These are phyloP conservation scores for Sporothrix humicola DNA, from an alignment of 2,329 filamentous ascomycete species.

Conservation along the genomic window DNA sequence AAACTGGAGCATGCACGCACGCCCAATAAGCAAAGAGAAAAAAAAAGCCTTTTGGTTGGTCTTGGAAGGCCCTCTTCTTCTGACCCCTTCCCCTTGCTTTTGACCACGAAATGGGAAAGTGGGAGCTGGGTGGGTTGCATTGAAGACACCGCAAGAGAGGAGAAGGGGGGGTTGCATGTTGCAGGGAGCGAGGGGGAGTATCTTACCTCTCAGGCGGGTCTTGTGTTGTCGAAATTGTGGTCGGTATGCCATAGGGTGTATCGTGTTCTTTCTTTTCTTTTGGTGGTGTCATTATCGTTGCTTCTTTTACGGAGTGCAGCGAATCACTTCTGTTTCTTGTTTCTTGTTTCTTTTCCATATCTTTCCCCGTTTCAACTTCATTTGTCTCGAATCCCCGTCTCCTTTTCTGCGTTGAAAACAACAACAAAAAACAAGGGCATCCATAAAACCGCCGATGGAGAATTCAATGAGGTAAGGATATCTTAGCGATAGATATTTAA, in stretches of 20 bases:
- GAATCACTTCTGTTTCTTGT: too few relatives aligned
- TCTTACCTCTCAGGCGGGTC: background rate
- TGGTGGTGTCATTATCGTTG: too few relatives aligned
- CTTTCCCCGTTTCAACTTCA: too few relatives aligned
- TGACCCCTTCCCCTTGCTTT: background rate
- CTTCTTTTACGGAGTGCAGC: too few relatives aligned
- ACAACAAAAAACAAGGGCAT: too few relatives aligned
- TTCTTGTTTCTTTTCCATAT: too few relatives aligned
- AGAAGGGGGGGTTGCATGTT: background rate
- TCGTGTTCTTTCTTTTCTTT: background rate
- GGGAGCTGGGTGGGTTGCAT: conserved; percentile 5
- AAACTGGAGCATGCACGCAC: background rate
- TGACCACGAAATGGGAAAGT: background rate
- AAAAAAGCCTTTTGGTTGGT: background rate
- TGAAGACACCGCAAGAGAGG: background rate
- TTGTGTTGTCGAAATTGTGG: background rate
- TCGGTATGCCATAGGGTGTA: background rate
- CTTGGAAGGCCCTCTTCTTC: background rate
- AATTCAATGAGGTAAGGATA: too few relatives aligned
- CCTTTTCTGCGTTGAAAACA: too few relatives aligned
- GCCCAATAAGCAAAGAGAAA: too few relatives aligned
- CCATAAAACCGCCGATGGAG: too few relatives aligned
- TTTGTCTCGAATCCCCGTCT: too few relatives aligned
- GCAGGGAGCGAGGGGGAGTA: background rate
- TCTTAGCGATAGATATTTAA: too few relatives aligned